These are phyloP conservation scores for Solanum stenotomum DNA, from an alignment of 257 asterid species.

Conservation along the genomic window DNA sequence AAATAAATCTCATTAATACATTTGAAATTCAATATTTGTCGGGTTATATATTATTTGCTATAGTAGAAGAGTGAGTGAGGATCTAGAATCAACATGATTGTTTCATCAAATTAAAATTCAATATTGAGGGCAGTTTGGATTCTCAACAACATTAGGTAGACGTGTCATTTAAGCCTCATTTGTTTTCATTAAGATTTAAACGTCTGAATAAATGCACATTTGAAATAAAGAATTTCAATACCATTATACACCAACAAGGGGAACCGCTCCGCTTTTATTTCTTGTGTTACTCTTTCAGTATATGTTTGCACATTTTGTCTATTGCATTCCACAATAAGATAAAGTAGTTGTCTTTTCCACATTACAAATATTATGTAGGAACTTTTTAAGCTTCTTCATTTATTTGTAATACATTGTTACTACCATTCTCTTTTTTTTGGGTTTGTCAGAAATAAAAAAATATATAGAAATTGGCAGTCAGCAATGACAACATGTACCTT, in stretches of 20 bases:
- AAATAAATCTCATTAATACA: no score
- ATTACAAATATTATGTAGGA: not conserved
- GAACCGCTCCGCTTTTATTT: not conserved
- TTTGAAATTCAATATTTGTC: not conserved
- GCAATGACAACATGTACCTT: not conserved
- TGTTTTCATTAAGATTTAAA: no score
- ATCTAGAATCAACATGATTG: not conserved
- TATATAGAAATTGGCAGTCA: not conserved
- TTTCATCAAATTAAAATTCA: no score
- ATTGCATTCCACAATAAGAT: not conserved
- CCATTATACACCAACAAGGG: no score
- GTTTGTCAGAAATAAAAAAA: not conserved
- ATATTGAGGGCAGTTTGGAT: no score
- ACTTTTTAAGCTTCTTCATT: not conserved
- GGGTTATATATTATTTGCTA: no score
- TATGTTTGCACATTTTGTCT: not conserved
- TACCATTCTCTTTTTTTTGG: not conserved
- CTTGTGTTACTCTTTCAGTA: not conserved
- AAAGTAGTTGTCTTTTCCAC: not conserved
- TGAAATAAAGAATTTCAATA: no score
- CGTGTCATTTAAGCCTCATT: no score
- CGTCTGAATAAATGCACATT: no score
- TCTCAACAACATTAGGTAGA: no score
- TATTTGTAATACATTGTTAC: not conserved
- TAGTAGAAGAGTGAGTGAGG: not conserved